phyloP scores from a whole-genome alignment of 225 moss, liverwort and hornwort species.

The Climacium dendroides region DNA sequence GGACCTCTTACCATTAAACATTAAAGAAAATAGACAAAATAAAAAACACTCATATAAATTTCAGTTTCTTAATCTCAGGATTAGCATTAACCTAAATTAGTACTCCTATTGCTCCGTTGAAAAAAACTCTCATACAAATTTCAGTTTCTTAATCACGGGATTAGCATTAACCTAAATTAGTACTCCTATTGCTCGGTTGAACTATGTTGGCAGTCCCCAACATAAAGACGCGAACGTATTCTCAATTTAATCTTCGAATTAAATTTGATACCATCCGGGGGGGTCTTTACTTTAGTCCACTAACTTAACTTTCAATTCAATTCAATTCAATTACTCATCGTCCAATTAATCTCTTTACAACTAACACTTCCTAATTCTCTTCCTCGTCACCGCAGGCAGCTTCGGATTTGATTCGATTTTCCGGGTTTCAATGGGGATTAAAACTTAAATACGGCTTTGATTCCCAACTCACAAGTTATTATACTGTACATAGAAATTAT shows the following conservation, averaged over 20 bases:
- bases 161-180: not conserved
- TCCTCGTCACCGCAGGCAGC: not conserved
- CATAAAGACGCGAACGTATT: not conserved
- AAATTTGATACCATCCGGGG: not conserved
- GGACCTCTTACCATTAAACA: no score
- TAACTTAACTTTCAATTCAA: not conserved
- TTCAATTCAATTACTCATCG: not conserved
- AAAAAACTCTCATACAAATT: no score
- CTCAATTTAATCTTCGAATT: not conserved
- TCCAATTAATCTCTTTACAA: not conserved
- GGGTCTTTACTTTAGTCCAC: not conserved
- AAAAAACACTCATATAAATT: no score
- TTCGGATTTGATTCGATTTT: conserved; percentile 1
- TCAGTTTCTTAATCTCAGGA: not conserved
- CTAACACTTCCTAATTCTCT: not conserved
- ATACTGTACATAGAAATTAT: no score
- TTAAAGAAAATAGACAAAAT: no score
- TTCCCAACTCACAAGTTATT: not conserved
- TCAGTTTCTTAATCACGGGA: no score
- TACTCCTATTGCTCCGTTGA: no score
- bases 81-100: not conserved
- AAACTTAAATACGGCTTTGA: not conserved
- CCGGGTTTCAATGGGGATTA: not conserved
- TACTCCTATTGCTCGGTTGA: not conserved
- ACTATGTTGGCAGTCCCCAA: not conserved